These are phyloP conservation scores for Schizothecium vesticola DNA, from an alignment of 495 filamentous ascomycete species.

Conservation along the genomic window DNA sequence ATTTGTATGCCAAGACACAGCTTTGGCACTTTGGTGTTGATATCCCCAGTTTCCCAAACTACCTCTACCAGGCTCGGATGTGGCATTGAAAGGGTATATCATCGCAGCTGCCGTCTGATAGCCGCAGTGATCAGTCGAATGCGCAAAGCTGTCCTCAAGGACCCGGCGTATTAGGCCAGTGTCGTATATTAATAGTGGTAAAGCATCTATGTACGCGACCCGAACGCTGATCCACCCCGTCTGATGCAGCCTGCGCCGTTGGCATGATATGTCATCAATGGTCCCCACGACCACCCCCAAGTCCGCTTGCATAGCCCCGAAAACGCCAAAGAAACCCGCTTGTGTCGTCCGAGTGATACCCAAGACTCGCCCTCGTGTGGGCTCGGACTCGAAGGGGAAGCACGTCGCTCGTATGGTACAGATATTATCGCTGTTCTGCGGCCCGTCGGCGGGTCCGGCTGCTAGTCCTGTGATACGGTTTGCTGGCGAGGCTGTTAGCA, in stretches of 20 bases:
- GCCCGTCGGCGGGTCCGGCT: background rate
- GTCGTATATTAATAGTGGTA: conserved; percentile 25
- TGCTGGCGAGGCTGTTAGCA: conserved; percentile 34
- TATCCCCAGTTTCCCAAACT: too few species aligned
- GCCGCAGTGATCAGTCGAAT: background rate
- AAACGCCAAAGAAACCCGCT: conserved; percentile 18
- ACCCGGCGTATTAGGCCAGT: background rate
- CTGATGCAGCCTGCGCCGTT: conserved; percentile 23
- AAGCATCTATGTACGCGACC: conserved; percentile 20
- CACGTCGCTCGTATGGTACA: conserved; percentile 27
- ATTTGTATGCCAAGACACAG: too few species aligned
- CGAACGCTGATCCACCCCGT: conserved; percentile 14
- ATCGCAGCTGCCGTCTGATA: too few species aligned
- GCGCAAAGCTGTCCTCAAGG: background rate
- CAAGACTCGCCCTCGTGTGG: conserved; percentile 15
- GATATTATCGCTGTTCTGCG: conserved; percentile 11
- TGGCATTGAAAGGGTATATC: too few species aligned
- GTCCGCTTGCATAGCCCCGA: conserved; percentile 1
- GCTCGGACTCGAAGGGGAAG: conserved; percentile 16
- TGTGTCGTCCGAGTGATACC: conserved; percentile 19
- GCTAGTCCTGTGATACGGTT: conserved; percentile 46
- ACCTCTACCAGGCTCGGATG: too few species aligned
- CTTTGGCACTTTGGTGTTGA: too few species aligned
- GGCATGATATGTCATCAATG: conserved; percentile 23
- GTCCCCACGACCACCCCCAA: background rate